Evolutionary conservation across 2,329 filamentous ascomycete species (phyloP).

Genomic region (Exophiala xenobiotica): DNA sequence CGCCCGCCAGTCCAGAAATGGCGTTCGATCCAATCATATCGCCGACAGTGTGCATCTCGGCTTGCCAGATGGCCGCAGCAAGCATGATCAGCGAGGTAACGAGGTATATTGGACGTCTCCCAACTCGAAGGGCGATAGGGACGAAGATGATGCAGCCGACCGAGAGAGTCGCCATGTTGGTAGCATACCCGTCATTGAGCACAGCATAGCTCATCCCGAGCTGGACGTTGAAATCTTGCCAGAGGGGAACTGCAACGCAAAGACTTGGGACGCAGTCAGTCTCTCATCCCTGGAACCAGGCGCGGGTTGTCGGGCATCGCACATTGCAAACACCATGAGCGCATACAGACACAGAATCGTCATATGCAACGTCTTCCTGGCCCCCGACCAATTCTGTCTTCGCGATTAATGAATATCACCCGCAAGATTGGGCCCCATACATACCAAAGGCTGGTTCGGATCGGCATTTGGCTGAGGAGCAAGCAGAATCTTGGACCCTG

Average conservation of each 20-base stretch:
- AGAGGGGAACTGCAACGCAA: slow-evolving; percentile 41
- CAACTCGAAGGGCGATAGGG: slow-evolving; percentile 44
- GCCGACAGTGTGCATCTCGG: slow-evolving; percentile 39
- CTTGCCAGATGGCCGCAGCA: slow-evolving; percentile 41
- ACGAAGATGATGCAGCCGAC: slow-evolving; percentile 44
- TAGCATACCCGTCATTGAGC: slow-evolving; percentile 46
- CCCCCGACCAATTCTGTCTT: slow-evolving; percentile 18
- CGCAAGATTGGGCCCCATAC: not conserved
- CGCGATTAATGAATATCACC: not conserved
- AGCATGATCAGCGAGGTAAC: slow-evolving; percentile 40
- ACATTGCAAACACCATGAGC: slow-evolving; percentile 34
- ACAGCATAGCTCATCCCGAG: slow-evolving; percentile 41
- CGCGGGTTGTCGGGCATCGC: slow-evolving; percentile 3
- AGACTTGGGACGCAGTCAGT: slow-evolving; percentile 21
- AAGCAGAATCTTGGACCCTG: slow-evolving; percentile 24
- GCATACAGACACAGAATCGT: slow-evolving; percentile 33
- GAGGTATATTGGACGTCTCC: slow-evolving; percentile 44
- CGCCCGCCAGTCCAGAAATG: slow-evolving; percentile 44
- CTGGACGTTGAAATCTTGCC: slow-evolving; percentile 43
- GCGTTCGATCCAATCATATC: slow-evolving; percentile 46
- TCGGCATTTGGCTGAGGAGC: slow-evolving; percentile 32
- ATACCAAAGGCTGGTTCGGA: slow-evolving; percentile 33
- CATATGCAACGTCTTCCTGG: slow-evolving; percentile 33
- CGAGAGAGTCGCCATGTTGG: slow-evolving; percentile 41
- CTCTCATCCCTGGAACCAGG: not conserved